Conservation (phyloP, 306 rosid species). For the Cicer chorassanicum region DNA sequence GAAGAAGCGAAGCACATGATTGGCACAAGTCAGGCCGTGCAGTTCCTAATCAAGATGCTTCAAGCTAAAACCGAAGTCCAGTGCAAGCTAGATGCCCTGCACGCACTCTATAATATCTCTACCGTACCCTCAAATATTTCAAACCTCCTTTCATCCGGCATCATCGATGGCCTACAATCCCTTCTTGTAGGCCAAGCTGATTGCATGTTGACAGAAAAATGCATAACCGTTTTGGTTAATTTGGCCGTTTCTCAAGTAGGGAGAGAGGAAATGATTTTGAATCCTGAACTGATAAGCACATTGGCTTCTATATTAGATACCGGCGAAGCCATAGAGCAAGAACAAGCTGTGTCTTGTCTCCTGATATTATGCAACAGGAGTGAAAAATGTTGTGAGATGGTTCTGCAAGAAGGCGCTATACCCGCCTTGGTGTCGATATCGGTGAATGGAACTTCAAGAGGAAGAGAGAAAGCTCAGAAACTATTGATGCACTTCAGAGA, state of each 20-base stretch:
- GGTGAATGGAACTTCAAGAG: conserved; percentile 86
- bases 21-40: conserved; percentile 72
- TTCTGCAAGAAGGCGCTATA: conserved; percentile 93
- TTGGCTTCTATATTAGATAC: conserved; percentile 74
- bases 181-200: conserved; percentile 66
- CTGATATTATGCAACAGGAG: conserved; percentile 73
- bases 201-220: conserved; percentile 71
- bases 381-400: conserved; percentile 82
- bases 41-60: conserved; percentile 76
- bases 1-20: conserved; percentile 82
- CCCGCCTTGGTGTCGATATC: conserved; percentile 91
- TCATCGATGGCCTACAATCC: conserved; percentile 63
- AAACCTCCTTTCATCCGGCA: conserved; percentile 70
- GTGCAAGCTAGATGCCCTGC: conserved; percentile 86
- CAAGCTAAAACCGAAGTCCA: conserved; percentile 55
- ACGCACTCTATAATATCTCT: conserved; percentile 82
- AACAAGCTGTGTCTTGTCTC: conserved; percentile 86
- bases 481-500: conserved; percentile 89
- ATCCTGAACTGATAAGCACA: conserved; percentile 60
- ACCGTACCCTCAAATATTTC: conserved; percentile 68
- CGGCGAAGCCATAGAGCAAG: conserved; percentile 79
- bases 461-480: conserved; percentile 85
- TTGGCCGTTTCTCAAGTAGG: conserved; percentile 73
- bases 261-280: conserved; percentile 64
- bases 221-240: conserved; percentile 77